A percentile compares a stretch with the other conserved stretches of the same genome.
Evolutionary conservation across 768 basidiomycete genomes (phyloP).

Genomic region (Phylloporus rhodoxanthus): DNA sequence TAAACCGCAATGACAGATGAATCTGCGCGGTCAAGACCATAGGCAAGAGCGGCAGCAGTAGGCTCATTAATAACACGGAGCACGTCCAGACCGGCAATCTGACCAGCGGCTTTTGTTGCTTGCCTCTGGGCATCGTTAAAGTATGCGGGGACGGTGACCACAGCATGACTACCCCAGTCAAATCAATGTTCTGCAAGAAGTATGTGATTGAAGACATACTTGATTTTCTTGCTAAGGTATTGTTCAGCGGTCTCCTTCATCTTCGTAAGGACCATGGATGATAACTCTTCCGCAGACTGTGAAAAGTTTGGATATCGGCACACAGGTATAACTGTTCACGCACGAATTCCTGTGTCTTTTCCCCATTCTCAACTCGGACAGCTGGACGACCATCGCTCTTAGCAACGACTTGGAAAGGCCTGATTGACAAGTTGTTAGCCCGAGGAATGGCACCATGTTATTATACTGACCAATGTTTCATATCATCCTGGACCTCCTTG

Average conservation of each 20-base stretch:
- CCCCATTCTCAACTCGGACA: conserved; percentile 79
- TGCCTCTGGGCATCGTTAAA: conserved; percentile 99
- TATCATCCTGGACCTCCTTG: conserved; percentile 89
- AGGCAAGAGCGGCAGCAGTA: conserved; percentile 96
- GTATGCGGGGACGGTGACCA: conserved; percentile 95
- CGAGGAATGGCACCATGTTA: background rate
- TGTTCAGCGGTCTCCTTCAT: conserved; percentile 97
- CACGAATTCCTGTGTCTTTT: conserved; percentile 76
- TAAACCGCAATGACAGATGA: conserved; percentile 95
- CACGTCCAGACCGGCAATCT: conserved; percentile 95
- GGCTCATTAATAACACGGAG: conserved; percentile 99
- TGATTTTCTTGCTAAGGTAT: conserved; percentile 88
- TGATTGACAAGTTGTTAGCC: conserved; percentile 22
- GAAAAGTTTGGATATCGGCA: conserved; percentile 15
- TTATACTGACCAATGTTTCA: conserved; percentile 67
- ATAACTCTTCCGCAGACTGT: conserved; percentile 80
- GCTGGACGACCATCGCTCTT: conserved; percentile 73
- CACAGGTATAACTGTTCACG: conserved; percentile 27
- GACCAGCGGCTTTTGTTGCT: conserved; percentile 96
- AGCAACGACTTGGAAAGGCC: conserved; percentile 77
- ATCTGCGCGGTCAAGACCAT: conserved; percentile 81
- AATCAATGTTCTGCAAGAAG: background rate
- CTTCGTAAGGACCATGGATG: conserved; percentile 83
- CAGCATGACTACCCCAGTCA: conserved; percentile 54
- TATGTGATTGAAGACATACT: conserved; percentile 46